Evolutionary conservation across 768 basidiomycete genomes (phyloP).

Genomic region (Lentinula aciculospora): DNA sequence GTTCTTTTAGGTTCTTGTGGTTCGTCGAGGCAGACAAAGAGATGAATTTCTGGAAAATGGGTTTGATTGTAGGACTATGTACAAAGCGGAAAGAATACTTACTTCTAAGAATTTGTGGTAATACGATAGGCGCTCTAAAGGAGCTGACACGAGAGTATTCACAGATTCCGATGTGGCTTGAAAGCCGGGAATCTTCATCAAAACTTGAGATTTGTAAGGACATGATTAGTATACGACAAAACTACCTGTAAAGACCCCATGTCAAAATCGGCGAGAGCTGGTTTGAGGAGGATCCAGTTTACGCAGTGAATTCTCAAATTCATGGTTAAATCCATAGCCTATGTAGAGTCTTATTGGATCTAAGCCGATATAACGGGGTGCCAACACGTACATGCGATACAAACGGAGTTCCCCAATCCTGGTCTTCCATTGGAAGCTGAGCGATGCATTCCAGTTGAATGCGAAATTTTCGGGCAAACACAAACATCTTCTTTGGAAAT

Average conservation of each 20-base stretch:
- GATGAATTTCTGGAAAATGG: neutral
- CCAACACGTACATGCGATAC: slow-evolving; percentile 1
- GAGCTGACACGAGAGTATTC: neutral
- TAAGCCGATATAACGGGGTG: neutral
- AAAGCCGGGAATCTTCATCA: neutral
- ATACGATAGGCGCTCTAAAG: neutral
- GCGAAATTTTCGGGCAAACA: slow-evolving; percentile 7
- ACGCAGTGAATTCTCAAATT: slow-evolving; percentile 8
- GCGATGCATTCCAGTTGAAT: slow-evolving; percentile 6
- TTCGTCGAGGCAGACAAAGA: neutral
- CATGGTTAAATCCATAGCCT: slow-evolving; percentile 6
- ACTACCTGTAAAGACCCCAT: neutral
- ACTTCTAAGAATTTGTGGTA: neutral
- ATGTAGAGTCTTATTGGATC: neutral
- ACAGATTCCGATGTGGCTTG: neutral
- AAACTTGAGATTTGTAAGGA: neutral
- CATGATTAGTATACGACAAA: neutral
- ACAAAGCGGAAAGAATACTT: neutral
- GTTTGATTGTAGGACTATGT: neutral
- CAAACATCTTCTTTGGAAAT: slow-evolving; percentile 8
- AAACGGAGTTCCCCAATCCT: slow-evolving; percentile 8
- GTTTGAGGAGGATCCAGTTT: neutral
- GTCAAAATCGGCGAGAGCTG: neutral
- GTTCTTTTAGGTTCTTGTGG: neutral
- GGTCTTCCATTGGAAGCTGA: slow-evolving; percentile 4